Conservation (phyloP, 257 asterid genomes). For the Anisodus tanguticus region DNA sequence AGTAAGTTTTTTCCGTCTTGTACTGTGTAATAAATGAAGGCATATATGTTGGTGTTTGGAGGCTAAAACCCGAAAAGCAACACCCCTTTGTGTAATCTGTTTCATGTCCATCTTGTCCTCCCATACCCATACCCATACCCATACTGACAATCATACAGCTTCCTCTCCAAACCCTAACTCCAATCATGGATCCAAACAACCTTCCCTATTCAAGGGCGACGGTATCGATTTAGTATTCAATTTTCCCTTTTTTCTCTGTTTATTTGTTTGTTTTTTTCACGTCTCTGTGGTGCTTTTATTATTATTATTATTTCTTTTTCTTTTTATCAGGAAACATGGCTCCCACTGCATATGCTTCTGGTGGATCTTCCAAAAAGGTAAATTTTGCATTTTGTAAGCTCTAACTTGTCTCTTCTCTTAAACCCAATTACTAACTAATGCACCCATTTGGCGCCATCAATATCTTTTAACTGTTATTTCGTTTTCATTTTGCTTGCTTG, state of each 20-base stretch:
- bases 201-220: no score
- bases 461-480: background rate
- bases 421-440: background rate
- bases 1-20: no score
- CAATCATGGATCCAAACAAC: slow-evolving; percentile 52
- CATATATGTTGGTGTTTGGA: background rate
- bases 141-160: no score
- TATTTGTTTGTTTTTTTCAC: background rate
- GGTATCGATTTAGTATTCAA: background rate
- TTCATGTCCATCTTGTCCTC: slow-evolving; percentile 95
- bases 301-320: no score
- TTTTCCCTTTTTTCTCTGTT: background rate
- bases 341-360: slow-evolving; percentile 40
- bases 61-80: background rate
- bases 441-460: background rate
- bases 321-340: slow-evolving; percentile 38
- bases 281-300: no score
- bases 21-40: no score
- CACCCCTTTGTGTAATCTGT: background rate
- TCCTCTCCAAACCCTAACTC: slow-evolving; percentile 29
- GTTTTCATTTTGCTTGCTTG: background rate
- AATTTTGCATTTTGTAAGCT: background rate
- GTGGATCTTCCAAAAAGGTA: slow-evolving; percentile 71
- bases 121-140: slow-evolving; percentile 28
- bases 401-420: background rate